A percentile compares a stretch with the other conserved stretches of the same genome.
Evolutionary conservation across 331 rosid species (phyloP).

Genomic region (Pyrus hybrid): DNA sequence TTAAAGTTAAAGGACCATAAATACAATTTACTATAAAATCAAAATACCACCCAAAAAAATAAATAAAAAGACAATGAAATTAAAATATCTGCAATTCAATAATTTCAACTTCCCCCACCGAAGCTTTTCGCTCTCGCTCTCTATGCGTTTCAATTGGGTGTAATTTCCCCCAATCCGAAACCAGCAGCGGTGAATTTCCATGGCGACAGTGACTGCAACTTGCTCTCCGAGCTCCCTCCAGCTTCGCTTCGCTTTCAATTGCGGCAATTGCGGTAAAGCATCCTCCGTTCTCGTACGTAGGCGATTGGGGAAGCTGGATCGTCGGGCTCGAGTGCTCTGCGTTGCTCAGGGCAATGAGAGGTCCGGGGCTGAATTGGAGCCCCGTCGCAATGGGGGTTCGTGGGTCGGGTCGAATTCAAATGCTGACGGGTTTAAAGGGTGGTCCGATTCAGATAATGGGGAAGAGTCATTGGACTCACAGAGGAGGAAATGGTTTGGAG

Average conservation of each 20-base stretch:
- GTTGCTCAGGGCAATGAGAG: conserved; percentile 21
- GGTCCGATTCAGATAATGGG: conserved; percentile 47
- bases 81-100: neutral
- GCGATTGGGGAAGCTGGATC: conserved; percentile 25
- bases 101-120: neutral
- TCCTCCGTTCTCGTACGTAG: conserved; percentile 27
- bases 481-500: conserved; percentile 45
- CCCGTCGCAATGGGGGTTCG: conserved; percentile 10
- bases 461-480: conserved; percentile 22
- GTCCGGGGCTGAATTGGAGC: conserved; percentile 10
- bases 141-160: neutral
- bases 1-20: too few relatives aligned
- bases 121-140: neutral
- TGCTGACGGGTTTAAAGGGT: conserved; percentile 59
- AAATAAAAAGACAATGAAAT: neutral
- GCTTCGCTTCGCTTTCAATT: conserved; percentile 63
- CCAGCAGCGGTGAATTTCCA: conserved; percentile 10
- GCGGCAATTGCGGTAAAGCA: conserved; percentile 24
- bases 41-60: too few relatives aligned
- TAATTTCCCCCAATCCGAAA: neutral
- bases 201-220: conserved; percentile 55
- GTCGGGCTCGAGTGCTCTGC: conserved; percentile 33
- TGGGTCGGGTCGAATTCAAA: conserved; percentile 32
- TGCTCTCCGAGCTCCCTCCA: conserved; percentile 81
- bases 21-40: too few relatives aligned